phyloP scores from a whole-genome alignment of 2,329 filamentous ascomycete species.

The Stachybotrys echinatus region DNA sequence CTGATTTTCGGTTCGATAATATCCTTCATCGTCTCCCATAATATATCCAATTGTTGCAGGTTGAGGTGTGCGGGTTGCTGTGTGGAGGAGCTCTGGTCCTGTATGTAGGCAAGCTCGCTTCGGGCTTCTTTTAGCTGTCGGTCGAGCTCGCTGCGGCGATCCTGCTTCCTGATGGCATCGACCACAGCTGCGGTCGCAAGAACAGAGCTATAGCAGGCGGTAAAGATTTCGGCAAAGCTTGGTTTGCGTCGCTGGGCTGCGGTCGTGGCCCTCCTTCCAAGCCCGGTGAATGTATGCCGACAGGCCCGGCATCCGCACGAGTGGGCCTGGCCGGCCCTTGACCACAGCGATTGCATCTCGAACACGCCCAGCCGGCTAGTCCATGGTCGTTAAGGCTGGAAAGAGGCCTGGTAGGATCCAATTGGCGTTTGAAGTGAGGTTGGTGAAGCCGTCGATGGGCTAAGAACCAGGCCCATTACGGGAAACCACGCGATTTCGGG shows the following conservation, averaged over 20 bases:
- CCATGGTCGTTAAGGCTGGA: background rate
- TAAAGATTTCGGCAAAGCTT: slow-evolving; percentile 51
- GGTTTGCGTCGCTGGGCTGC: slow-evolving; percentile 43
- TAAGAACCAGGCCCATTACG: slow-evolving; percentile 16
- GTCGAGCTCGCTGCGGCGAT: slow-evolving; percentile 56
- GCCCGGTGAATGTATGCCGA: slow-evolving; percentile 40
- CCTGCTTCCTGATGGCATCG: slow-evolving; percentile 56
- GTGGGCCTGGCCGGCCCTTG: slow-evolving; percentile 58
- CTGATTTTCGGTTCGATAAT: background rate
- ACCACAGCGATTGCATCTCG: slow-evolving; percentile 65
- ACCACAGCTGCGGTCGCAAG: slow-evolving; percentile 59
- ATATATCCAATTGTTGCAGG: background rate
- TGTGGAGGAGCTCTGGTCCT: slow-evolving; percentile 5
- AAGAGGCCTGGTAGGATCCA: slow-evolving; percentile 9
- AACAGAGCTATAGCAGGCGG: slow-evolving; percentile 62
- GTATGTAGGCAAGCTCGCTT: slow-evolving; percentile 36
- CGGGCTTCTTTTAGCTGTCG: slow-evolving; percentile 50
- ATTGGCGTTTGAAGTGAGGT: slow-evolving; percentile 15
- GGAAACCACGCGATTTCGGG: no score
- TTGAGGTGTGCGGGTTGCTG: slow-evolving; percentile 1
- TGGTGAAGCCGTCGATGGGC: slow-evolving; percentile 4
- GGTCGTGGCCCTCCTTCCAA: slow-evolving; percentile 46
- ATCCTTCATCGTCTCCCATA: background rate
- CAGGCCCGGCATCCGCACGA: slow-evolving; percentile 61
- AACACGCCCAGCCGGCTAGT: slow-evolving; percentile 4